These are phyloP conservation scores for Trichoderma sp. DNA, from an alignment of 2,329 filamentous ascomycete species.

Conservation along the genomic window DNA sequence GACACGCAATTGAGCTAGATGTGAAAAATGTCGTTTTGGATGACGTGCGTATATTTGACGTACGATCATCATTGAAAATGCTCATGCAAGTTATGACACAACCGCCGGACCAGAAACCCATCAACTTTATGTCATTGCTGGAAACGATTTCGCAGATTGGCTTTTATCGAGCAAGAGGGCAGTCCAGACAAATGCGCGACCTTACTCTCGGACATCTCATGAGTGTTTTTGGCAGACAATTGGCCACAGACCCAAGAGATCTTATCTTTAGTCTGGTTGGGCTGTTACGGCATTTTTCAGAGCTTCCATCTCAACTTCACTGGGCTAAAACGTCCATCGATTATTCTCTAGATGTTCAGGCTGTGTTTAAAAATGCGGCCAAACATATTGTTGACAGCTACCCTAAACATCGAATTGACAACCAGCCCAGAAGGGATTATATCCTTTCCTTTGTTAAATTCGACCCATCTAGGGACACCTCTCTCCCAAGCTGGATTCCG, in stretches of 20 bases:
- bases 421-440: not conserved
- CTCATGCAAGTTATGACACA: not conserved
- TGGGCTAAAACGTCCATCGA: not conserved
- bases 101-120: not conserved
- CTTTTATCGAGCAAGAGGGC: not conserved
- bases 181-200: not conserved
- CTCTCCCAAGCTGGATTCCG: not conserved
- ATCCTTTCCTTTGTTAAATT: not conserved
- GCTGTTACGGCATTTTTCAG: not conserved
- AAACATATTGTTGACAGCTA: not conserved
- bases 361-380: not conserved
- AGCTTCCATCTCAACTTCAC: not conserved
- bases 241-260: not conserved
- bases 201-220: not conserved
- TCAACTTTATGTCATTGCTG: not conserved
- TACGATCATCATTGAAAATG: rapidly evolving
- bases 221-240: not conserved
- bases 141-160: not conserved
- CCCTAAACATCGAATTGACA: not conserved
- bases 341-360: not conserved
- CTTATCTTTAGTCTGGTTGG: not conserved
- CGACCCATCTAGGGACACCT: not conserved
- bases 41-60: not conserved
- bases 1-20: rapidly evolving
- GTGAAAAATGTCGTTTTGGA: not conserved